Evolutionary conservation across 345 rosid genomes (phyloP).

Genomic region (Leavenworthia alabamica): DNA sequence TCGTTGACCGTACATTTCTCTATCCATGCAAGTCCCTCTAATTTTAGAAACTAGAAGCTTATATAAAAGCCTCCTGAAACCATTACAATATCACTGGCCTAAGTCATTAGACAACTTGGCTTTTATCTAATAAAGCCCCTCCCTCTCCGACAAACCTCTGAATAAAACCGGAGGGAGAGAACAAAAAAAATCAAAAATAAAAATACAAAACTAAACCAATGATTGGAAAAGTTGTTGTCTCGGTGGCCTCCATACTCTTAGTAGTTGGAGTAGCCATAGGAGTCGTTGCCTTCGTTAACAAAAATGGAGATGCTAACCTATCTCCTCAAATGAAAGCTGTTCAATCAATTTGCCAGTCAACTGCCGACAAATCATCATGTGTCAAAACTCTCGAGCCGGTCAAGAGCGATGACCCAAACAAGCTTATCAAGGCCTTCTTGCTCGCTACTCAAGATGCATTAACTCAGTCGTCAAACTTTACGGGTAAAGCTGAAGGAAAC

Average conservation of each 20-base stretch:
- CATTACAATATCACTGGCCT: constrained; percentile 22
- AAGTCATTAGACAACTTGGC: constrained; percentile 33
- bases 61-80: constrained; percentile 9
- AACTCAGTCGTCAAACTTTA: constrained; percentile 33
- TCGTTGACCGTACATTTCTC: constrained; percentile 11
- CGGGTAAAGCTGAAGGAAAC: constrained; percentile 31
- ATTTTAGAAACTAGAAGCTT: constrained; percentile 15
- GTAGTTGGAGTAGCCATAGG: constrained; percentile 44
- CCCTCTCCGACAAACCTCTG: constrained; percentile 30
- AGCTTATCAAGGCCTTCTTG: constrained; percentile 37
- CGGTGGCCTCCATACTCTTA: constrained; percentile 45
- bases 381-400: constrained; percentile 39
- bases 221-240: constrained; percentile 36
- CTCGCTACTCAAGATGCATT: constrained; percentile 34
- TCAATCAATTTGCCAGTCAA: constrained; percentile 36
- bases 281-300: constrained; percentile 31
- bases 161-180: constrained; percentile 32
- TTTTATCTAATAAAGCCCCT: constrained; percentile 31
- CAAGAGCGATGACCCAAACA: no score
- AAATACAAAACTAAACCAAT: constrained; percentile 20
- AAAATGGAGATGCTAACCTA: not conserved
- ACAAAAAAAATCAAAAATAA: not conserved
- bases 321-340: constrained; percentile 40
- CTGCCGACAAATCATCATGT: constrained; percentile 53
- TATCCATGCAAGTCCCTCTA: constrained; percentile 14